Evolutionary conservation across 352 stramenopile genomes (phyloP).

Genomic region (Phytophthora pisi): DNA sequence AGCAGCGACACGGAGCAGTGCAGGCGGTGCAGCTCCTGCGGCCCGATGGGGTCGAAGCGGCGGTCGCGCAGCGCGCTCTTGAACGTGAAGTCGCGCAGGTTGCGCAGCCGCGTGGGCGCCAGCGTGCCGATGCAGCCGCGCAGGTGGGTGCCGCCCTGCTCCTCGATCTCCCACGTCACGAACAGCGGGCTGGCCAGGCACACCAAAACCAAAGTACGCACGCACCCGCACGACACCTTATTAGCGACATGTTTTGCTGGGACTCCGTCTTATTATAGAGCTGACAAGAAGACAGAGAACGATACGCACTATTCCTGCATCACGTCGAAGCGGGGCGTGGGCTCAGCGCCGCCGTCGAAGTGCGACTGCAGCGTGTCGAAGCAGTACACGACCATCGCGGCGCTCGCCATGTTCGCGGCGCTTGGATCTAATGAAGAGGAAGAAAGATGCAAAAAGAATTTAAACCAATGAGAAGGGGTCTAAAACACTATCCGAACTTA

Average conservation of each 20-base stretch:
- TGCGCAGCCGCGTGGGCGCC: constrained; percentile 61
- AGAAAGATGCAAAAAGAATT: no score
- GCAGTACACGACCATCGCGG: constrained; percentile 85
- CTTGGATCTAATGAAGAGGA: background rate
- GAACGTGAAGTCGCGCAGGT: constrained; percentile 83
- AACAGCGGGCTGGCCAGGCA: constrained; percentile 63
- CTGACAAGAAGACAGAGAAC: background rate
- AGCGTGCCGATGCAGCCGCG: constrained; percentile 85
- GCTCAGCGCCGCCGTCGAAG: constrained; percentile 57
- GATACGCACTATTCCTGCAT: constrained; percentile 55
- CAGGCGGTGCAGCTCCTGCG: constrained; percentile 66
- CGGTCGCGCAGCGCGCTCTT: constrained; percentile 82
- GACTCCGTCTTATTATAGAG: background rate
- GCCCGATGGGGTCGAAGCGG: constrained; percentile 76
- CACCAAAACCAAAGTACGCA: background rate
- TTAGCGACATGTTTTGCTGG: background rate
- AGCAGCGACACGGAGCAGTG: constrained; percentile 85
- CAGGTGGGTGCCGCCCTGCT: constrained; percentile 47
- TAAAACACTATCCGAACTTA: no score
- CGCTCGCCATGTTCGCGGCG: constrained; percentile 59
- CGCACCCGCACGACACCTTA: background rate
- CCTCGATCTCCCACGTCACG: constrained; percentile 86
- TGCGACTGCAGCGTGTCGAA: constrained; percentile 84
- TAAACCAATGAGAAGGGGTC: no score
- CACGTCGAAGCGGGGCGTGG: constrained; percentile 59